Base-by-base conservation (phyloP, 768 basidiomycete genomes). In the Lentinula detonsa region DNA sequence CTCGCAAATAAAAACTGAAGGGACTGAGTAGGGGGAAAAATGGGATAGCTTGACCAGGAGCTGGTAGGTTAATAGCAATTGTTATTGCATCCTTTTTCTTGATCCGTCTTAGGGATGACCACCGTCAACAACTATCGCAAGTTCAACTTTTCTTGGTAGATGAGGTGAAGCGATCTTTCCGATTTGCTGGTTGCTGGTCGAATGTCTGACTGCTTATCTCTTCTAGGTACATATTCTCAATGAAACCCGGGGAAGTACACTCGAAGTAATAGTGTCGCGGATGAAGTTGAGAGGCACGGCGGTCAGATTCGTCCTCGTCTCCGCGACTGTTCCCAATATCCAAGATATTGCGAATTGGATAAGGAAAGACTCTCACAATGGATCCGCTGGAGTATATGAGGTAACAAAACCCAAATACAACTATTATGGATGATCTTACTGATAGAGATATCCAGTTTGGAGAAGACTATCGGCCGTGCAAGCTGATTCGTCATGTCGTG, bases 291-390 rank as follows among this genome's bases (percentile, higher is more conserved):
- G 86, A 9, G 88, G 86, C 8, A 78, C 80, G 3, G 70, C 73
- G 2, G 85, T 93, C 28, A 86, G 97, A 6, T 95, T 98, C 70
- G 73, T 97, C 34, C 82, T 97, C 16, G 85, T 98, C 42, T 96
- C 94, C 0, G 96, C 96, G 5, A 98, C 96, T 0, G 90, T 93
- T 11, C 96, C 96, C 0, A 98, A 99, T 66, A 89, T 95, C 55
- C 77, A 85, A 31, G 96, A 99, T 64, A 85, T 99, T 34, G 93
- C 94, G 1, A 72, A 75, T 58, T 99, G 96, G 96, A 86, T 98
- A 50, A 87, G 88, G 46, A 63, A 68, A 60, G 68, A 68, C 34
- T 62, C 68, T 31, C 64, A 55, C 4, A 67, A 75, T 39, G 73
- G 70, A 1, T 75, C 82, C 31, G 93, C 93, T 1, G 76, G 73